Evolutionary conservation across 1,139 yeast species (phyloP).

Genomic region (Meyerozyma smithsonii): DNA sequence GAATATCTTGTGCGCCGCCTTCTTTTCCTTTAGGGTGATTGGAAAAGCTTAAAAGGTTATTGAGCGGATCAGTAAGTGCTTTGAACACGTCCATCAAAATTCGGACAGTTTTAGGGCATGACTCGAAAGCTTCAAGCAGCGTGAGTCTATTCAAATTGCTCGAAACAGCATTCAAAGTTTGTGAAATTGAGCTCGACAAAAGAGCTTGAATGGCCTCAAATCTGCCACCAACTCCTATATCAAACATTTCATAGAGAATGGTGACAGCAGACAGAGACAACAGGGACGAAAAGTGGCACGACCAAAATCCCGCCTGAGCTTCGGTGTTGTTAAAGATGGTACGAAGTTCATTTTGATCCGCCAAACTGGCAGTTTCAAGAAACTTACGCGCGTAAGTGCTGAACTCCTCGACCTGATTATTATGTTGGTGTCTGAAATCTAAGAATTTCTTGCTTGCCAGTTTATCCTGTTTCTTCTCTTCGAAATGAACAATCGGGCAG

Average conservation of each 20-base stretch:
- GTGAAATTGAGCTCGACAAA: conserved; percentile 38
- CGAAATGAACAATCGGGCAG: conserved; percentile 35
- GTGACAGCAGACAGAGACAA: conserved; percentile 68
- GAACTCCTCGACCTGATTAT: conserved; percentile 23
- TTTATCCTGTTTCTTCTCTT: conserved; percentile 21
- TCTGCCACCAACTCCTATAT: conserved; percentile 52
- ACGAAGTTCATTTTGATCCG: conserved; percentile 42
- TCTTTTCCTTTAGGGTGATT: conserved; percentile 2
- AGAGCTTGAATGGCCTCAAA: conserved; percentile 63
- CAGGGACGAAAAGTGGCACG: conserved; percentile 59
- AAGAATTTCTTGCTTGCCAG: conserved; percentile 15
- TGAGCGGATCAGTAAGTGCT: conserved; percentile 62
- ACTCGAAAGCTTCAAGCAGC: conserved; percentile 54
- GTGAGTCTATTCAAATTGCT: conserved; percentile 43
- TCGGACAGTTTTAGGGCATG: conserved; percentile 71
- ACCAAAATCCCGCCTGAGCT: conserved; percentile 58
- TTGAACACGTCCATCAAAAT: conserved; percentile 69
- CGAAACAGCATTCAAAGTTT: conserved; percentile 46
- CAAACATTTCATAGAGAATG: conserved; percentile 71
- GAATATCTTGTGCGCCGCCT: conserved; percentile 11
- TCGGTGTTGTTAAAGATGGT: conserved; percentile 18
- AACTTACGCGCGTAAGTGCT: conserved; percentile 20
- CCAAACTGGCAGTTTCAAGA: conserved; percentile 31
- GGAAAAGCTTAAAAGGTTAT: conserved; percentile 19
- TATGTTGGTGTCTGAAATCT: conserved; percentile 29